phyloP scores from a whole-genome alignment of 2,329 filamentous ascomycete species.

The Colletotrichum sp. region DNA sequence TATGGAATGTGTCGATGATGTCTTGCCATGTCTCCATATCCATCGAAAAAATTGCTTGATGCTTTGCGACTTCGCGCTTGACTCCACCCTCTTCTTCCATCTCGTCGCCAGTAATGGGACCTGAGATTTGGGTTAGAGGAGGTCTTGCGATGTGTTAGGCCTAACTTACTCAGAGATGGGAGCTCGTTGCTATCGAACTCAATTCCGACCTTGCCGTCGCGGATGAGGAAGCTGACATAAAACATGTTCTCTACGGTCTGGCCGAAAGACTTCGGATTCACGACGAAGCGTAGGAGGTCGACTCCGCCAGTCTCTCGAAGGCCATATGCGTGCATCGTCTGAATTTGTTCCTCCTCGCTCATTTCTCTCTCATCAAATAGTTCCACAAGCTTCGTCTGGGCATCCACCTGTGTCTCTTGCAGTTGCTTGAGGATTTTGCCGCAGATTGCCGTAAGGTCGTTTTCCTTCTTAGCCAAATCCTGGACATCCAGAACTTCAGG shows the following conservation, averaged over 20 bases:
- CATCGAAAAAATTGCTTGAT: constrained; percentile 88
- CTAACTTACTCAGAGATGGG: constrained; percentile 77
- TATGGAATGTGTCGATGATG: constrained; percentile 76
- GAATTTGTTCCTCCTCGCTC: constrained; percentile 48
- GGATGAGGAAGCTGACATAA: constrained; percentile 92
- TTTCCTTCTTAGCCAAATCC: constrained; percentile 78
- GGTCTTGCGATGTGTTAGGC: background rate
- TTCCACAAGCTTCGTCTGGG: constrained; percentile 50
- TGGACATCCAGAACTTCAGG: constrained; percentile 79
- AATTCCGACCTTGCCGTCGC: constrained; percentile 82
- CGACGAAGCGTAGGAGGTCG: constrained; percentile 82
- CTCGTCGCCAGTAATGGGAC: constrained; percentile 43
- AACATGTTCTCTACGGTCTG: constrained; percentile 98
- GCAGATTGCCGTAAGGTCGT: constrained; percentile 81
- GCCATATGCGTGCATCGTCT: constrained; percentile 68
- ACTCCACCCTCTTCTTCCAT: constrained; percentile 47
- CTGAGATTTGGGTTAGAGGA: constrained; percentile 28
- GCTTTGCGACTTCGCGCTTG: constrained; percentile 64
- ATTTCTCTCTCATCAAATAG: constrained; percentile 44
- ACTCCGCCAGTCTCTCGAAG: constrained; percentile 74
- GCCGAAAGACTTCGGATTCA: constrained; percentile 89
- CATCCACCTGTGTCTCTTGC: constrained; percentile 47
- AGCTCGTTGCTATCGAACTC: constrained; percentile 73
- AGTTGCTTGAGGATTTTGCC: constrained; percentile 73
- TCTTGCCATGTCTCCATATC: constrained; percentile 85